These are phyloP conservation scores for Nicotiana tabacum DNA, from an alignment of 257 asterid species.

Conservation along the genomic window DNA sequence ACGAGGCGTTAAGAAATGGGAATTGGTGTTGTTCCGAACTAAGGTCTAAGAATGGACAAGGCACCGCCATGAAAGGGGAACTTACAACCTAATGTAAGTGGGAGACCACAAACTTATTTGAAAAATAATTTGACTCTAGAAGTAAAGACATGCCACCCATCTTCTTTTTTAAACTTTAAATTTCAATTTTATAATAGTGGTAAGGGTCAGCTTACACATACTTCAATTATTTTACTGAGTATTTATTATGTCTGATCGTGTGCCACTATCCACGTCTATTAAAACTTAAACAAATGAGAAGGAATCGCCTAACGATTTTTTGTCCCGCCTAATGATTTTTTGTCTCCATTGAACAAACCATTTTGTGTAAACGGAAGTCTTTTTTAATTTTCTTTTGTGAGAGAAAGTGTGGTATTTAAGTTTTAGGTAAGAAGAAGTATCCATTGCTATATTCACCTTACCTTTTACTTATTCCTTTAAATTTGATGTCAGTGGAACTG, in stretches of 20 bases:
- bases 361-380: background rate
- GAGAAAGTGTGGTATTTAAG: background rate
- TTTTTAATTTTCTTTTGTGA: background rate
- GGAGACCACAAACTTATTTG: background rate
- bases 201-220: no score
- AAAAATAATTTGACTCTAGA: background rate
- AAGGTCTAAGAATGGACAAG: background rate
- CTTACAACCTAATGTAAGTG: background rate
- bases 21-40: background rate
- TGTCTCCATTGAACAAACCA: no score
- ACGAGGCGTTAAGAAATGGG: background rate
- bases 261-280: no score
- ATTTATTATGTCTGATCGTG: no score
- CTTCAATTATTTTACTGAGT: no score
- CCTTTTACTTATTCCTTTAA: background rate
- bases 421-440: background rate
- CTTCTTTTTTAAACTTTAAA: background rate
- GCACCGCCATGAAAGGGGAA: background rate
- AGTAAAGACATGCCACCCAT: background rate
- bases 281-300: no score
- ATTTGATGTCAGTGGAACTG: background rate
- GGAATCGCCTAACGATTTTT: no score
- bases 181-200: no score
- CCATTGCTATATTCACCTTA: background rate
- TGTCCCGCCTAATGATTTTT: no score